Percentiles rank a stretch among this genome's conserved stretches.
phyloP scores from a whole-genome alignment of 2,329 filamentous ascomycete genomes.

The Fusarium chuoi region DNA sequence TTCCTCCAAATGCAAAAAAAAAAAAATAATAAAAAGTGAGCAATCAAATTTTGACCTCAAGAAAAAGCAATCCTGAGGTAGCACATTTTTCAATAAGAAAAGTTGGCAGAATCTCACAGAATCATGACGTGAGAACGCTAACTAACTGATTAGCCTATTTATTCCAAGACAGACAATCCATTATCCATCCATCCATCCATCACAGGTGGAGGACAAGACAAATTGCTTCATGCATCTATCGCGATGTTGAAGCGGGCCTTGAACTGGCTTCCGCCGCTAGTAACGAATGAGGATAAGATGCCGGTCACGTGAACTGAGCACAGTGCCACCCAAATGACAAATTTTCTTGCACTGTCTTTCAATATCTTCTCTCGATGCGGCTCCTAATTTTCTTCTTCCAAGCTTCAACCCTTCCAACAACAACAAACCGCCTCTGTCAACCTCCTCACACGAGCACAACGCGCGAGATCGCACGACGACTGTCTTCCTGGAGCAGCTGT shows the following conservation, averaged over 20 bases:
- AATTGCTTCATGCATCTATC: slow-evolving; percentile 45
- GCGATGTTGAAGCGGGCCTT: slow-evolving; percentile 23
- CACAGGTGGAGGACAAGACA: slow-evolving; percentile 15
- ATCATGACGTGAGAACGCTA: slow-evolving; percentile 16
- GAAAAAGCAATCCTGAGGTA: neutral
- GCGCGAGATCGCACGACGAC: slow-evolving; percentile 11
- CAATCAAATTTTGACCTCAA: neutral
- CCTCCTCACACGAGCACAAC: slow-evolving; percentile 13
- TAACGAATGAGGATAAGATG: neutral
- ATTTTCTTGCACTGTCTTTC: slow-evolving; percentile 47
- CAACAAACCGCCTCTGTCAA: slow-evolving; percentile 16
- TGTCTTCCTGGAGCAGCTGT: slow-evolving; percentile 18
- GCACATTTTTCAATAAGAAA: neutral
- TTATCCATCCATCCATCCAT: neutral
- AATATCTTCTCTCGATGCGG: slow-evolving; percentile 47
- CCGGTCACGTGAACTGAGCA: slow-evolving; percentile 38
- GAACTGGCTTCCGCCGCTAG: slow-evolving; percentile 36
- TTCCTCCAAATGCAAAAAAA: neutral
- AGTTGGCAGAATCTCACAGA: neutral
- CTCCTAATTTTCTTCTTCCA: slow-evolving; percentile 27
- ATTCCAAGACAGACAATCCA: slow-evolving; percentile 13
- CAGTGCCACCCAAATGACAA: slow-evolving; percentile 45
- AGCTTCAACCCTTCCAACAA: slow-evolving; percentile 30
- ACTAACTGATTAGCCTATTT: slow-evolving; percentile 9
- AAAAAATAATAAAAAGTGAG: neutral